These are phyloP conservation scores for Raddia guianensis DNA, from an alignment of 176 grass and related monocot species.

Conservation along the genomic window DNA sequence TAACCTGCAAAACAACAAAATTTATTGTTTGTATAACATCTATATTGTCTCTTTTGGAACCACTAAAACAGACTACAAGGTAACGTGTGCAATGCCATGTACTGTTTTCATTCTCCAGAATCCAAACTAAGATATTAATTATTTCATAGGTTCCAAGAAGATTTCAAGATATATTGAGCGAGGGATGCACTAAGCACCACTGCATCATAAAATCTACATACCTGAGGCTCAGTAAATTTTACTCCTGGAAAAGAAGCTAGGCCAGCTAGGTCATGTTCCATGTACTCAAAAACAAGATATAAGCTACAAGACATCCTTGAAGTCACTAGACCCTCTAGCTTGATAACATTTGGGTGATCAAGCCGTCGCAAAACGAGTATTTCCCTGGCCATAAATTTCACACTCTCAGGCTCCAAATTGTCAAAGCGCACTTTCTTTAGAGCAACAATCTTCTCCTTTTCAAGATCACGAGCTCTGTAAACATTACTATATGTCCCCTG, in stretches of 20 bases:
- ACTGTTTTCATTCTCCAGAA: conserved; percentile 12
- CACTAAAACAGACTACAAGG: not conserved
- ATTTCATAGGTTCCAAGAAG: not conserved
- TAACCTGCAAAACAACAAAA: conserved; percentile 59
- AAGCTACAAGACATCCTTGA: conserved; percentile 99
- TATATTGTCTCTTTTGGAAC: conserved; percentile 1
- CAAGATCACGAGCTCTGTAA: conserved; percentile 90
- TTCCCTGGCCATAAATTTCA: conserved; percentile 97
- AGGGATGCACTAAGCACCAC: not conserved
- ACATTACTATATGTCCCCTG: conserved; percentile 99
- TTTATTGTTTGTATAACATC: conserved; percentile 4
- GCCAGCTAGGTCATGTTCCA: conserved; percentile 96
- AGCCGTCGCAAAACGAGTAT: conserved; percentile 95
- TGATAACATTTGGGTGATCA: conserved; percentile 98
- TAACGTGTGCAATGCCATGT: not conserved
- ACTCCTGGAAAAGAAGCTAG: conserved; percentile 89
- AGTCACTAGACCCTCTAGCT: conserved; percentile 93
- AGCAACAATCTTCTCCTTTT: conserved; percentile 91
- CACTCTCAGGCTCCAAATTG: conserved; percentile 98
- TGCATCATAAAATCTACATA: conserved; percentile 34
- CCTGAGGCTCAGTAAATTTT: conserved; percentile 93
- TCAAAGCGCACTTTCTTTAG: conserved; percentile 98
- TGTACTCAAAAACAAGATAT: conserved; percentile 99
- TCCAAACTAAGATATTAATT: not conserved
- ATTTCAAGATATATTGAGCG: conserved; percentile 11